Evolutionary conservation across 2,329 filamentous ascomycete species (phyloP), one percentile per base, ranked within the genome.

Genomic region (Harringtonia aguacate): DNA sequence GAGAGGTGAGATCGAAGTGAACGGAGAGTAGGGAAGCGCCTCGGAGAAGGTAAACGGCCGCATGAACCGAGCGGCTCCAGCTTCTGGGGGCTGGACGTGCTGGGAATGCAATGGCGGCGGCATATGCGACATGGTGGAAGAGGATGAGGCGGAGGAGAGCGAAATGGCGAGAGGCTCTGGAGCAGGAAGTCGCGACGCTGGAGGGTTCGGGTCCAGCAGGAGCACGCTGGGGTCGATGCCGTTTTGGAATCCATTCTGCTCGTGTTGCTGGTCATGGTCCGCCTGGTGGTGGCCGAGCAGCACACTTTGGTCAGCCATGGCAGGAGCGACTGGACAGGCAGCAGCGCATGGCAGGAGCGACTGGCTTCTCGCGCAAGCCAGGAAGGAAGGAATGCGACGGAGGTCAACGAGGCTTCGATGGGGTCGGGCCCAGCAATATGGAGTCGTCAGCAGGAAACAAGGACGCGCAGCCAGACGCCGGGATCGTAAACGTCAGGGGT

Each of bases 1-100:
- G 61, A 90, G 86, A 3, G 86, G 85, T 42, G 86, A 73, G 39
- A 89, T 82, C 4, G 84, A 87, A 39, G 81, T 85, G 58, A 90
- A 81, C 21, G 86, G 86, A 41, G 85, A 86, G 62, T 81, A 89
- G n/a, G 84, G 83, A 37, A 92, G 69, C 27, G 85, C 85, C 57
- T 92, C 84, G 45, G 82, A 75, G 13, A 92, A 73, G 4, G 74
- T 75, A 56, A 81, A 78, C 1, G 79, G 70, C 44, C 69, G 50
- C 17, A 48, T 47, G 45, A 61, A 63, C 24, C 39, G 46, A 28
- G 48, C 45, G 5, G 47, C 38, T 17, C 40, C 46, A 33, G 48
- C 39, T 8, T 45, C 37, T 12, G 46, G 29, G 7, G 27, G 22
- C 17, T 41, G 36, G n/a, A 9, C 13, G 9, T 35, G 39, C 7